phyloP scores from a whole-genome alignment of 371 early-diverging fungal genomes.

The Umbelopsis sp. region DNA sequence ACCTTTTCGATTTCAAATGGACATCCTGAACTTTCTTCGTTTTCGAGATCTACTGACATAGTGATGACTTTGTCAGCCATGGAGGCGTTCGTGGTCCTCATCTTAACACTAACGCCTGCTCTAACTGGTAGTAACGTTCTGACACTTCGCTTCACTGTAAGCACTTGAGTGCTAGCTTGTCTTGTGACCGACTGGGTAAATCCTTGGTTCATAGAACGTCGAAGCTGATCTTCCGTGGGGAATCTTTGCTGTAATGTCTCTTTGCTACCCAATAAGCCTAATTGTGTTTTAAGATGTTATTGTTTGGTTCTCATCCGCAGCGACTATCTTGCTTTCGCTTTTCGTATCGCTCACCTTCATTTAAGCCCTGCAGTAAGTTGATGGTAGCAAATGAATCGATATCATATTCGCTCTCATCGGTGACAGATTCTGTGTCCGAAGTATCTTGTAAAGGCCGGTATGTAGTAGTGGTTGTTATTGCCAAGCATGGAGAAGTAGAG shows the following conservation, averaged over 20 bases:
- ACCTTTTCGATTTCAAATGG: constrained; percentile 57
- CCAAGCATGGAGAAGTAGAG: constrained; percentile 36
- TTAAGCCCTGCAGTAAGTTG: constrained; percentile 60
- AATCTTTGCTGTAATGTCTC: constrained; percentile 38
- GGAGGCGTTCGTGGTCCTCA: constrained; percentile 69
- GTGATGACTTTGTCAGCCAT: constrained; percentile 67
- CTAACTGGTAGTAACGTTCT: constrained; percentile 55
- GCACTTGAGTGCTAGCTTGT: constrained; percentile 24
- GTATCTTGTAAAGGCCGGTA: constrained; percentile 49
- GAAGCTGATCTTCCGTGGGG: constrained; percentile 38
- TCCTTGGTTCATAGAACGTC: constrained; percentile 28
- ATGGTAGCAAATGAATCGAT: constrained; percentile 61
- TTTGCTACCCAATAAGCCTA: constrained; percentile 3
- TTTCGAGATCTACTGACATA: constrained; percentile 75
- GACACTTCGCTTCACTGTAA: constrained; percentile 51
- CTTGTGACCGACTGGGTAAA: constrained; percentile 27
- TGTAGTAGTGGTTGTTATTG: constrained; percentile 52
- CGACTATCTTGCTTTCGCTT: neutral
- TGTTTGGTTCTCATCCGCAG: neutral
- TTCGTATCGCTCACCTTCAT: constrained; percentile 45
- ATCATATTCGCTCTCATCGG: constrained; percentile 56
- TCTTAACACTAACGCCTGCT: constrained; percentile 63
- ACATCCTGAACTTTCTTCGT: constrained; percentile 59
- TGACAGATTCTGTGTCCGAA: constrained; percentile 15
- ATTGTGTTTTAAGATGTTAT: constrained; percentile 34